Evolutionary conservation across 768 basidiomycete species (phyloP), one percentile per base, ranked within the genome.

Genomic region (Clathrus columnatus): DNA sequence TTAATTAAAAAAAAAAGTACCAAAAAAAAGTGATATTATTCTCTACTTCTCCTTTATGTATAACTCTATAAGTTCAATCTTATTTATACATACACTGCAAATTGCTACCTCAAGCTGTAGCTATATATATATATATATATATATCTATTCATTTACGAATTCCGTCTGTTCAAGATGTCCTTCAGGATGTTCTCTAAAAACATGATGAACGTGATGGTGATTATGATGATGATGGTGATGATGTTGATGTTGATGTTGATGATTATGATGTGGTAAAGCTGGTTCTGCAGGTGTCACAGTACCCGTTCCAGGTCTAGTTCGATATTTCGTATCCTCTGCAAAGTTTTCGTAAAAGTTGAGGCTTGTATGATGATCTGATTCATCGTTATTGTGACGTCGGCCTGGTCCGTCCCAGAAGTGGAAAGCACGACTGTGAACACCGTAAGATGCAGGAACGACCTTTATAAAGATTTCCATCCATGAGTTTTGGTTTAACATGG

Each of bases 391-490:
- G n/a, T 20, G 32, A 6, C 70, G 71, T 49, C 87, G 72, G 4
- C 89, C 89, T 2, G 89, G 88, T 0, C 89, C 89, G 61, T 90
- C 88, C 89, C 89, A 92, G 70, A 92, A 92, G 67, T 92, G 89
- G 68, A 84, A 91, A 7, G 91, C 90, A 61, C 91, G 84, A 58
- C 85, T 87, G 59, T 88, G 84, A 44, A 96, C 93, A 8, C 93
- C 93, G 61, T 91, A 91, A 5, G 85, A 88, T 8, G 89, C 85
- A 1, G 90, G 89, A 0, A 89, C 81, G 48, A 92, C 87, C 54
- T 55, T 20, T 14, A 29, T 11, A 5, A 27, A n/a, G 45, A 44
- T 5, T 3, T 24, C 4, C 14, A 21, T 18, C 24, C 30, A 14
- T 21, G 14, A 44, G 16, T 2, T n/a, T 57, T 72, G 71, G n/a